Base-by-base conservation (phyloP, 2,329 filamentous ascomycete genomes). In the Ceratocystis diversiconidia region DNA sequence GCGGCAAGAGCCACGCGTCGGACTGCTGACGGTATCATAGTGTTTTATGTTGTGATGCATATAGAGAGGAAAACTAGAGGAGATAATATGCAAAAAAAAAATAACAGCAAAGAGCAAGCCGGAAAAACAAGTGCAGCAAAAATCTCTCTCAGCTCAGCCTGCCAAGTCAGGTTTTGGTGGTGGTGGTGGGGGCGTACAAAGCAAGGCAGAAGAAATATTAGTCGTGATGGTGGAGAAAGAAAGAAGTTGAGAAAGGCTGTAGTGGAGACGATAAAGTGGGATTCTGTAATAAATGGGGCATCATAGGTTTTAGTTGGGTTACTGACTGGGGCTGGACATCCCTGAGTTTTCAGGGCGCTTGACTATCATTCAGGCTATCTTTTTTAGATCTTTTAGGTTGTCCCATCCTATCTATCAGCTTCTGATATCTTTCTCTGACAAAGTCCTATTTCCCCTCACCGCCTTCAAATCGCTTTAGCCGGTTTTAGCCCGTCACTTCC, bases 11-110 rank as follows among this genome's bases (percentile, higher is more conserved):
- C 79, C 68, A 81, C 78, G 71, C 81, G 81, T 73, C 82, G 79
- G 74, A 83, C 76, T 72, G 81, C 82, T 66, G 77, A 77, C 71
- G 80, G 80, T 73, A 84, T 73, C 80, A 83, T 83, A 70, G 71
- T 76, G 66, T 17, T 46, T 44, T 32, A 32, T 32, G 44, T 22
- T 66, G 60, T 44, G 28, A 44, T 52, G 5, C 25, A 48, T 66
- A 63, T 62, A 69, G 44, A 64, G 63, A 60, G 52, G 67, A 22
- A 19, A 46, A 48, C 43, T 65, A 66, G 69, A 67, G 64, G 63
- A 68, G 17, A 32, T 17, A 36, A 43, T 12, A 36, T 32, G 17
- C n/a, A 36, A 61, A 7, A 12, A 22, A 22, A 61, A 32, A 32
- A 44, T 17, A 44, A 48, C 41, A 43, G 32, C 46, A 28, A 19